Percentiles rank a stretch among this genome's conserved stretches.
These are phyloP conservation scores for Claviceps fusiformis DNA, from an alignment of 2,329 filamentous ascomycete genomes.

Conservation along the genomic window DNA sequence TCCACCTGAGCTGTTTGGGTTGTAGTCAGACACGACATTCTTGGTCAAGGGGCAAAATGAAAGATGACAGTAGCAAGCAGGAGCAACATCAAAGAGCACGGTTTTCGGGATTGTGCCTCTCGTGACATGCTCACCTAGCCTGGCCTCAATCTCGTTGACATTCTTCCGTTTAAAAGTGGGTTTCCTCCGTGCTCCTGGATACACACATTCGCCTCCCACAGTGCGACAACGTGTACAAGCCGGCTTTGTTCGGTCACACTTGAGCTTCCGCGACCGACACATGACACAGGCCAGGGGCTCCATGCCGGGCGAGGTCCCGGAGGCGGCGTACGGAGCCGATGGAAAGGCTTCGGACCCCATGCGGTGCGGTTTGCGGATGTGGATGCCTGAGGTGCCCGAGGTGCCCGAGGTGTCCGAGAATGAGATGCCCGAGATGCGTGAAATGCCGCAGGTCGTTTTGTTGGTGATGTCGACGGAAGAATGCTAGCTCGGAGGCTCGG, in stretches of 20 bases:
- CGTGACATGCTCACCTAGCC: slow-evolving; percentile 48
- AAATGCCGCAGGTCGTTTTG: too few relatives aligned
- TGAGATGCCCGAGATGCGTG: too few relatives aligned
- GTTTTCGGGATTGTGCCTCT: background rate
- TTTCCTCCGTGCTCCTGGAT: slow-evolving; percentile 81
- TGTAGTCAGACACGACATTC: background rate
- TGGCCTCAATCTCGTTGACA: slow-evolving; percentile 78
- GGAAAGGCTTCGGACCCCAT: background rate
- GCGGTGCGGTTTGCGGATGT: background rate
- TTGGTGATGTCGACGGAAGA: background rate
- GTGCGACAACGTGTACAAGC: slow-evolving; percentile 68
- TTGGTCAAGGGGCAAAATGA: background rate
- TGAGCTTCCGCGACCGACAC: slow-evolving; percentile 72
- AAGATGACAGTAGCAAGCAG: background rate
- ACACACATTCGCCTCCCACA: slow-evolving; percentile 59
- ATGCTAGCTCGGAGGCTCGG: background rate
- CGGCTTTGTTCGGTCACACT: slow-evolving; percentile 71
- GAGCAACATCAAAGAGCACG: background rate
- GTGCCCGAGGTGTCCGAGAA: background rate
- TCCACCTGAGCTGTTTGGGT: slow-evolving; percentile 58
- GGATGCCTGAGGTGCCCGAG: background rate
- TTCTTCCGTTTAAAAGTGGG: slow-evolving; percentile 79
- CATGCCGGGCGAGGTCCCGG: slow-evolving; percentile 8
- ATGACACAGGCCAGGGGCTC: slow-evolving; percentile 64
- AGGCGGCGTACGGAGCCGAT: background rate